Evolutionary conservation across 345 rosid genomes (phyloP).

Genomic region (Gossypium australe): DNA sequence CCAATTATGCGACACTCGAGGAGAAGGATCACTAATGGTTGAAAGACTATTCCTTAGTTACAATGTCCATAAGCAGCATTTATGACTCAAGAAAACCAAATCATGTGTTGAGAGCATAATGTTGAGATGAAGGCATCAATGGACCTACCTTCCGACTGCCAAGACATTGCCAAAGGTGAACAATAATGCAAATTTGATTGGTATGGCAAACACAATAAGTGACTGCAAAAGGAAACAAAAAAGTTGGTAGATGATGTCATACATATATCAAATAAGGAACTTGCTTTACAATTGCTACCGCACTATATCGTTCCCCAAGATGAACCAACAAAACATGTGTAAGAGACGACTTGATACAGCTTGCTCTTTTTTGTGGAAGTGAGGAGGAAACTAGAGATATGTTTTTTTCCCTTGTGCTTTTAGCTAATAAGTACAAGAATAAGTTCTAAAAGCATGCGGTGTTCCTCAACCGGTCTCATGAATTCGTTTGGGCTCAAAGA

Average conservation of each 20-base stretch:
- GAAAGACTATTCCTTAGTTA: conserved; percentile 1
- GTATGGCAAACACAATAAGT: conserved; percentile 62
- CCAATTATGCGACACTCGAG: background rate
- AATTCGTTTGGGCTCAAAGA: background rate
- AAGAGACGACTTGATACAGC: background rate
- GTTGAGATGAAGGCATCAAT: background rate
- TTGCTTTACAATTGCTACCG: background rate
- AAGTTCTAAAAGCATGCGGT: background rate
- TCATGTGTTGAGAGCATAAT: background rate
- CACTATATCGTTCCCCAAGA: background rate
- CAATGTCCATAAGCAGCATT: conserved; percentile 3
- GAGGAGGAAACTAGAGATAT: background rate
- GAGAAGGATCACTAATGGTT: background rate
- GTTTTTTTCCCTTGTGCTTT: background rate
- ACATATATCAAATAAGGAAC: background rate
- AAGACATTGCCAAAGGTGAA: conserved; percentile 87
- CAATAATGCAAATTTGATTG: conserved; percentile 82
- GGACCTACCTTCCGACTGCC: conserved; percentile 83
- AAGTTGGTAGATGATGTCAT: background rate
- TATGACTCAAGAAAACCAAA: background rate
- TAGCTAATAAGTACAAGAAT: background rate
- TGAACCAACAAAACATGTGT: background rate
- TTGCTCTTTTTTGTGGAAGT: background rate
- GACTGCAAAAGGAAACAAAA: conserved; percentile 52
- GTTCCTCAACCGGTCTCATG: background rate